phyloP scores from a whole-genome alignment of 2,329 filamentous ascomycete species.

The Bipolaris cookei region DNA sequence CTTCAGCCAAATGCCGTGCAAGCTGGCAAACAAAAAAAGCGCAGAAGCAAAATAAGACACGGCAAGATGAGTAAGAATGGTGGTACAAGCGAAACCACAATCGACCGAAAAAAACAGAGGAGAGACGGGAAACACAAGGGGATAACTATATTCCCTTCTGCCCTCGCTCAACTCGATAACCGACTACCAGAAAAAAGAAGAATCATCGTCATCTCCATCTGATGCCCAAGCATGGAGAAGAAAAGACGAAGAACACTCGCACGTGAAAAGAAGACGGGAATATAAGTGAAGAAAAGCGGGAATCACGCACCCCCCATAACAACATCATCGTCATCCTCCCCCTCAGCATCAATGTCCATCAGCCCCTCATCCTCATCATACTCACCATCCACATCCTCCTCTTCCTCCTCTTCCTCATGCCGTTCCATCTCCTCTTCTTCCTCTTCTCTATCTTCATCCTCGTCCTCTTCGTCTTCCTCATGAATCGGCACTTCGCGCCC shows the following conservation, averaged over 20 bases:
- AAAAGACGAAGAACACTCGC: neutral
- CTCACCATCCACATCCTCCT: conserved; percentile 29
- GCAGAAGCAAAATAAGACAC: too few relatives aligned
- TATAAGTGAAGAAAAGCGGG: neutral
- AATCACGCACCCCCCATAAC: conserved; percentile 15
- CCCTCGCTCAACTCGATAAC: neutral
- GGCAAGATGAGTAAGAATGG: too few relatives aligned
- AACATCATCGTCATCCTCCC: conserved; percentile 42
- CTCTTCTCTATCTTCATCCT: conserved; percentile 31
- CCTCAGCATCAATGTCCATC: conserved; percentile 22
- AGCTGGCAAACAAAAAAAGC: too few relatives aligned
- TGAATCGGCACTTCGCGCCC: conserved; percentile 34
- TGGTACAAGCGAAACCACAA: neutral
- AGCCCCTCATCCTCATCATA: conserved; percentile 19
- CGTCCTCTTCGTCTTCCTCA: conserved; percentile 40
- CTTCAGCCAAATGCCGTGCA: too few relatives aligned
- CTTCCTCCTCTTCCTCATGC: conserved; percentile 20
- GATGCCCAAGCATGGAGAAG: neutral
- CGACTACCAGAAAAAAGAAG: neutral
- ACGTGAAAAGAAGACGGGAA: neutral
- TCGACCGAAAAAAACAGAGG: neutral
- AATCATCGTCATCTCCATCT: neutral
- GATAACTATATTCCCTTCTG: too few relatives aligned
- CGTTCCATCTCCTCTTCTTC: conserved; percentile 17
- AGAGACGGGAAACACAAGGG: too few relatives aligned